phyloP scores from a whole-genome alignment of 2,329 filamentous ascomycete genomes.

The Decorospora gaudefroyi region DNA sequence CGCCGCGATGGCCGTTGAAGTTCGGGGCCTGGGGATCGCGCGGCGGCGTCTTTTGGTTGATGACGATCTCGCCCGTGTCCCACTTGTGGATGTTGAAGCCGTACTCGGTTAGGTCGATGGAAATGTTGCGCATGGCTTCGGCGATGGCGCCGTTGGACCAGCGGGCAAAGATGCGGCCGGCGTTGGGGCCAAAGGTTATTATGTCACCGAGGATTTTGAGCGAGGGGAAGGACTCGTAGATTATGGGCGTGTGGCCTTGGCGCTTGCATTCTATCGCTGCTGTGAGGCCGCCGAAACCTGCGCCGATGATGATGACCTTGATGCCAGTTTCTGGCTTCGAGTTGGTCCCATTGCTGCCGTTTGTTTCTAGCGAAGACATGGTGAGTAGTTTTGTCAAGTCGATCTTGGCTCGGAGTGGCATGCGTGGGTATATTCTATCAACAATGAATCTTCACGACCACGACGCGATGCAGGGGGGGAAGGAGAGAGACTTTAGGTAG shows the following conservation, averaged over 20 bases:
- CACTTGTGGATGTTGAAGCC: conserved; percentile 67
- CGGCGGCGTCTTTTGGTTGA: conserved; percentile 58
- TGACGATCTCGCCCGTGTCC: conserved; percentile 62
- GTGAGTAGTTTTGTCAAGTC: conserved; percentile 21
- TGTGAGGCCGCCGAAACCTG: conserved; percentile 64
- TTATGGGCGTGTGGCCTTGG: conserved; percentile 62
- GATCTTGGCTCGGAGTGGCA: conserved; percentile 30
- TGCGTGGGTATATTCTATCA: no score
- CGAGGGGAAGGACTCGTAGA: conserved; percentile 62
- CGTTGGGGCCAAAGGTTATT: conserved; percentile 65
- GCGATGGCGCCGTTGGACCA: conserved; percentile 60
- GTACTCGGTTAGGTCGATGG: conserved; percentile 58
- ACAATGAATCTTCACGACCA: not conserved
- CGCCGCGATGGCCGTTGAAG: conserved; percentile 65
- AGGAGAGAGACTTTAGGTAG: conserved; percentile 4
- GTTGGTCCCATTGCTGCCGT: conserved; percentile 1
- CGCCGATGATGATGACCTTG: conserved; percentile 58
- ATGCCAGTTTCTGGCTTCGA: conserved; percentile 52
- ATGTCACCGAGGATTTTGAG: conserved; percentile 66
- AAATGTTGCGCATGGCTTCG: conserved; percentile 55
- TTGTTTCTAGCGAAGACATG: conserved; percentile 26
- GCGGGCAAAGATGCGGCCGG: conserved; percentile 63
- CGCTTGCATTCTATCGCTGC: conserved; percentile 66
- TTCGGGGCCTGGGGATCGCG: conserved; percentile 56
- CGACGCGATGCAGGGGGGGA: conserved; percentile 1